Conservation (phyloP, 768 basidiomycete species). For the Mycena maculata region DNA sequence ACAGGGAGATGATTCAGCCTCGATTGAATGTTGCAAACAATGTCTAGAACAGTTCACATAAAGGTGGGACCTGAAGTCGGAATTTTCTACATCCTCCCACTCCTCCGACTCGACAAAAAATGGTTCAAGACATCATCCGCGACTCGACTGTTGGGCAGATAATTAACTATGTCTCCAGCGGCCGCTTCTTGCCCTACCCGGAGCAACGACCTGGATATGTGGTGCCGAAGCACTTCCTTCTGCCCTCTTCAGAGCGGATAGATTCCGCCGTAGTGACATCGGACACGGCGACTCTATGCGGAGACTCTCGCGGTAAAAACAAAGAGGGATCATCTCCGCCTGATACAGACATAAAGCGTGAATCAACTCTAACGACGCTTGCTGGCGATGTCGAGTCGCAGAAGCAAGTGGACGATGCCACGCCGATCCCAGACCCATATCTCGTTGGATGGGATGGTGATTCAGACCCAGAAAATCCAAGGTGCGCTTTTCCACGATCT, state of each 20-base stretch:
- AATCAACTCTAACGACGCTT: constrained; percentile 5
- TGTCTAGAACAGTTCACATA: background rate
- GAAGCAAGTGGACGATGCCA: constrained; percentile 18
- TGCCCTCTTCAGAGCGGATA: constrained; percentile 11
- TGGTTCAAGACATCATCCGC: constrained; percentile 37
- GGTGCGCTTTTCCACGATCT: constrained; percentile 22
- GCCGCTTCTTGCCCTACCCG: constrained; percentile 35
- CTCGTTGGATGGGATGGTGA: constrained; percentile 43
- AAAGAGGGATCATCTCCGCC: constrained; percentile 15
- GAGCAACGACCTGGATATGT: constrained; percentile 35
- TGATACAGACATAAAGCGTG: constrained; percentile 18
- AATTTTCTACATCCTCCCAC: background rate
- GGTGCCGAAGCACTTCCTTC: constrained; percentile 22
- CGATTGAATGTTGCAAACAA: background rate
- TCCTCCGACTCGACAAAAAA: background rate
- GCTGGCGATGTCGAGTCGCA: constrained; percentile 17
- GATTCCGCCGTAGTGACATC: constrained; percentile 26
- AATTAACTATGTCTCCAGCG: constrained; percentile 41
- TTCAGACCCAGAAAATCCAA: constrained; percentile 43
- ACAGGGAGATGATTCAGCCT: background rate
- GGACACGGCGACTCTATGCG: constrained; percentile 27
- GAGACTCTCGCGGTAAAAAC: constrained; percentile 15
- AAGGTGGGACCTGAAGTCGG: background rate
- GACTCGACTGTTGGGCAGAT: constrained; percentile 46
- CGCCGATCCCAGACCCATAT: constrained; percentile 33